These are phyloP conservation scores for Dentiscutata heterogama DNA, from an alignment of 371 early-diverging fungal species.

Conservation along the genomic window DNA sequence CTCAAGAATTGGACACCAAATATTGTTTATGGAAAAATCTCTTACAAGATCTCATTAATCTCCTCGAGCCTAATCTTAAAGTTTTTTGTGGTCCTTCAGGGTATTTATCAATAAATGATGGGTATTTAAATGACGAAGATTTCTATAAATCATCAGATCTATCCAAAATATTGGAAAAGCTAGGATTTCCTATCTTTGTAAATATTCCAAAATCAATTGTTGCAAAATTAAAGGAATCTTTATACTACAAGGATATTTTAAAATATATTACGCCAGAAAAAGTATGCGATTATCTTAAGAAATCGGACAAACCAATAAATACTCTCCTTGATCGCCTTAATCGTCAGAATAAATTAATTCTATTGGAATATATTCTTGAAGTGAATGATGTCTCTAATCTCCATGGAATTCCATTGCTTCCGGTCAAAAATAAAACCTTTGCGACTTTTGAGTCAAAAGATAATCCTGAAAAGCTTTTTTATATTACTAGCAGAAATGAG, in stretches of 20 bases:
- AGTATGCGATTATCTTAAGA: background rate
- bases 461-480: background rate
- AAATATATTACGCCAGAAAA: background rate
- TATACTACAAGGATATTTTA: no score
- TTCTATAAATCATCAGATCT: background rate
- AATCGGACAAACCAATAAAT: background rate
- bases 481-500: background rate
- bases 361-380: background rate
- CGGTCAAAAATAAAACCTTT: no score
- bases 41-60: background rate
- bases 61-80: background rate
- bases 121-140: background rate
- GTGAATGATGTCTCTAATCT: background rate
- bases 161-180: background rate
- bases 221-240: background rate
- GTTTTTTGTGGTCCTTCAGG: constrained; percentile 9
- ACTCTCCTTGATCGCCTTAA: background rate
- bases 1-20: background rate
- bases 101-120: constrained; percentile 1
- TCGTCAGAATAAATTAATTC: background rate
- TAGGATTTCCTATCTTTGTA: background rate
- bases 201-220: no score
- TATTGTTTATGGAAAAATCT: background rate
- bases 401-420: no score
- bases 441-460: no score